Conservation (phyloP, 306 rosid species). For the Quercus glauca region DNA sequence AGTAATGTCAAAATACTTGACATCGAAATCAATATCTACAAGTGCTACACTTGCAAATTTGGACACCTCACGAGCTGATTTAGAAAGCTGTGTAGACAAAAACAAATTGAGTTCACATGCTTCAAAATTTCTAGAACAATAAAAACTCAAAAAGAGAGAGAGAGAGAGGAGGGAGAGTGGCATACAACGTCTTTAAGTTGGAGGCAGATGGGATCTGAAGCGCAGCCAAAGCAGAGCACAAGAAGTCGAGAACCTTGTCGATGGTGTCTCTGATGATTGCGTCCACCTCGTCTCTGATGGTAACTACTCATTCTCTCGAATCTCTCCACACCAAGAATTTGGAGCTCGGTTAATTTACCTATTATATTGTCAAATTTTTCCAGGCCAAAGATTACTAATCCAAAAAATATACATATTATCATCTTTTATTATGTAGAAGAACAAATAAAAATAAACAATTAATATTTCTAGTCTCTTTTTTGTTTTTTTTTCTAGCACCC, state of each 20-base stretch:
- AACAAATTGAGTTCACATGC: too few relatives aligned
- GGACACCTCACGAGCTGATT: constrained; percentile 72
- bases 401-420: too few relatives aligned
- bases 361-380: too few relatives aligned
- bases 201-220: constrained; percentile 59
- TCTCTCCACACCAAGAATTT: too few relatives aligned
- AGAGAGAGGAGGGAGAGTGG: not conserved
- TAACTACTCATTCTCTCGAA: too few relatives aligned
- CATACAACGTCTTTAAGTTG: constrained; percentile 70
- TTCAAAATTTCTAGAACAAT: not conserved
- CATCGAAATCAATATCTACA: constrained; percentile 64
- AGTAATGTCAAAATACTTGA: constrained; percentile 75
- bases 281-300: constrained; percentile 65
- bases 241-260: constrained; percentile 78
- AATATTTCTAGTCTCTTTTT: too few relatives aligned
- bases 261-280: constrained; percentile 70
- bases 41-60: constrained; percentile 74
- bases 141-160: not conserved
- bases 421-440: too few relatives aligned
- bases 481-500: not conserved
- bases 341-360: too few relatives aligned
- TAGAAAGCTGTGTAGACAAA: constrained; percentile 51
- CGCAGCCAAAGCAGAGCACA: constrained; percentile 72
- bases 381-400: too few relatives aligned
- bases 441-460: too few relatives aligned